Percentiles rank a stretch among this genome's conserved stretches.
Evolutionary conservation across 441 rosid genomes (phyloP).

Genomic region (Eugenia klotzschiana): DNA sequence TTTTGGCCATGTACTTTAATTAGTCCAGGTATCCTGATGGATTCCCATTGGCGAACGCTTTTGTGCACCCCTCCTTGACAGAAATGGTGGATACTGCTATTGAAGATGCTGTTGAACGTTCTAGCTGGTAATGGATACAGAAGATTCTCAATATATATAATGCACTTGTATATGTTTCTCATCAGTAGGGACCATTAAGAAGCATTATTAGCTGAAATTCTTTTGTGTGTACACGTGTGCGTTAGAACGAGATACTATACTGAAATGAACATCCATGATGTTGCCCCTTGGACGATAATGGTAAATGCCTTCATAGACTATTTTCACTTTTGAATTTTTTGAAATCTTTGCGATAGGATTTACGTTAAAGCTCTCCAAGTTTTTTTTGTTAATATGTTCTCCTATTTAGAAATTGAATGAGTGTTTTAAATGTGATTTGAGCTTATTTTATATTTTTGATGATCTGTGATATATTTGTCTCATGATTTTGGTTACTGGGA

Average conservation of each 20-base stretch:
- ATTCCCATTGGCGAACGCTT: conserved; percentile 51
- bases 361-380: not conserved
- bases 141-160: not conserved
- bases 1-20: conserved; percentile 26
- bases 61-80: conserved; percentile 72
- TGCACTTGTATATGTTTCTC: not conserved
- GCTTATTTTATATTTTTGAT: not conserved
- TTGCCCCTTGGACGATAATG: not conserved
- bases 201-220: not conserved
- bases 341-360: not conserved
- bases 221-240: not conserved
- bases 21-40: conserved; percentile 98
- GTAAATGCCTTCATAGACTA: not conserved
- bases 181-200: not conserved
- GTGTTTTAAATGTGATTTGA: not conserved
- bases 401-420: not conserved
- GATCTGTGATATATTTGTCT: not conserved
- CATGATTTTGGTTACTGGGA: not conserved
- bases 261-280: not conserved
- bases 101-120: conserved; percentile 78
- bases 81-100: conserved; percentile 81
- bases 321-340: not conserved
- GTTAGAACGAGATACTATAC: not conserved
- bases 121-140: conserved; percentile 65
- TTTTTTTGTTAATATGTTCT: not conserved